Conservation (phyloP, 129 eudicot species). For the Logfia minima region DNA sequence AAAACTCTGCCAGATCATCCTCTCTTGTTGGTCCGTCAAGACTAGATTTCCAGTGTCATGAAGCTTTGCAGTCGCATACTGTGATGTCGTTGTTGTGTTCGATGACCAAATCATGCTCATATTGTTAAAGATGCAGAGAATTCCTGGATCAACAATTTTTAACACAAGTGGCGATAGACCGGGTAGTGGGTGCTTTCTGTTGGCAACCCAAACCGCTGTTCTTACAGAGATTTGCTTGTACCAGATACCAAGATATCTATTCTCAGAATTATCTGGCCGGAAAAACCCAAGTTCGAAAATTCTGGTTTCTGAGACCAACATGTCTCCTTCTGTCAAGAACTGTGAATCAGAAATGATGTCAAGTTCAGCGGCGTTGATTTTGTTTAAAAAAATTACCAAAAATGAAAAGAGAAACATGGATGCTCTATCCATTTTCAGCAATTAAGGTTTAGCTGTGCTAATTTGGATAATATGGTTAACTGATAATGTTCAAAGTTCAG, state of each 20-base stretch:
- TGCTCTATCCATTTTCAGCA: neutral
- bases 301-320: constrained; percentile 38
- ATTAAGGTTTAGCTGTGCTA: too few relatives aligned
- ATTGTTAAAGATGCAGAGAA: constrained; percentile 17
- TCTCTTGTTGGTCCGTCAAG: constrained; percentile 6
- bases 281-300: constrained; percentile 45
- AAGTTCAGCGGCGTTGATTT: constrained; percentile 9
- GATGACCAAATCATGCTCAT: constrained; percentile 30
- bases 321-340: constrained; percentile 32
- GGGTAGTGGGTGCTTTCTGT: constrained; percentile 20
- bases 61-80: constrained; percentile 12
- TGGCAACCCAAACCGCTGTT: constrained; percentile 37
- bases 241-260: constrained; percentile 33
- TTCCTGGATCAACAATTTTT: constrained; percentile 9
- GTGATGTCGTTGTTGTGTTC: constrained; percentile 18
- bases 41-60: constrained; percentile 41
- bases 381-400: neutral
- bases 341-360: constrained; percentile 12
- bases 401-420: neutral
- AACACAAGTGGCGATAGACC: constrained; percentile 5
- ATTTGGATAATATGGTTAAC: too few relatives aligned
- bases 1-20: constrained; percentile 49
- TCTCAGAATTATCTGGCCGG: constrained; percentile 28
- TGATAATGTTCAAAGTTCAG: too few relatives aligned
- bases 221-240: constrained; percentile 18